Percentiles rank a stretch among this genome's conserved stretches.
Conservation (phyloP, 1,284 basidiomycete genomes). For the Tetrapyrgos nigripes region DNA sequence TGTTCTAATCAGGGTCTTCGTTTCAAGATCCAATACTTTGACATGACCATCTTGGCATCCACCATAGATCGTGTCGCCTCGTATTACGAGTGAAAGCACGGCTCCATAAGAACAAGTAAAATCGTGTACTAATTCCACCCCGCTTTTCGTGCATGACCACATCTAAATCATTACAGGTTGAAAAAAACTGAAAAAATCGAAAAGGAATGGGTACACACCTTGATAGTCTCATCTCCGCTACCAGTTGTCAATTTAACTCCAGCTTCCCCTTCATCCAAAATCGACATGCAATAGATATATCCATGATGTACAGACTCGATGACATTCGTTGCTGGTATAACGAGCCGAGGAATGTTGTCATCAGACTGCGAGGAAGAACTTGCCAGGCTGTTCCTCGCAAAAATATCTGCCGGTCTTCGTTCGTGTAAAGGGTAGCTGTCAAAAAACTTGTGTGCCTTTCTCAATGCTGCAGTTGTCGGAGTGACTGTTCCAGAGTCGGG, state of each 20-base stretch:
- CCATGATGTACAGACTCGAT: slow-evolving; percentile 92
- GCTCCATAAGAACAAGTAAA: slow-evolving; percentile 73
- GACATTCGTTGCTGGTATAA: slow-evolving; percentile 72
- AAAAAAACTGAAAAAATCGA: not conserved
- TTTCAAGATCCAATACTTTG: slow-evolving; percentile 92
- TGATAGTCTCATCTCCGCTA: slow-evolving; percentile 89
- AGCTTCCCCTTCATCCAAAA: slow-evolving; percentile 51
- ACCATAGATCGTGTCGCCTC: slow-evolving; percentile 86
- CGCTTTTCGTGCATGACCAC: slow-evolving; percentile 69
- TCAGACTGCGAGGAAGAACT: slow-evolving; percentile 32
- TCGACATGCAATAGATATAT: slow-evolving; percentile 89
- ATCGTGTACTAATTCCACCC: slow-evolving; percentile 59
- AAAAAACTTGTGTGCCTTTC: slow-evolving; percentile 81
- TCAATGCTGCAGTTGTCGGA: slow-evolving; percentile 46
- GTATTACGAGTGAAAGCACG: slow-evolving; percentile 80
- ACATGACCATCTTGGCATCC: slow-evolving; percentile 95
- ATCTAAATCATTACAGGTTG: slow-evolving; percentile 46
- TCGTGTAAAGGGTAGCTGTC: slow-evolving; percentile 79
- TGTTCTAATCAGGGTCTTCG: slow-evolving; percentile 83
- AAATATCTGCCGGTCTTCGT: slow-evolving; percentile 65
- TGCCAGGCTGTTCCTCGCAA: slow-evolving; percentile 55
- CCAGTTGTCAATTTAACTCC: slow-evolving; percentile 77
- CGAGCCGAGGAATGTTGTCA: slow-evolving; percentile 40
- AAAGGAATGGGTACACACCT: slow-evolving; percentile 50
- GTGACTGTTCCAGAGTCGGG: slow-evolving; percentile 53